These are phyloP conservation scores for Lipomyces yamadae DNA, from an alignment of 805 yeast genomes.

Conservation along the genomic window DNA sequence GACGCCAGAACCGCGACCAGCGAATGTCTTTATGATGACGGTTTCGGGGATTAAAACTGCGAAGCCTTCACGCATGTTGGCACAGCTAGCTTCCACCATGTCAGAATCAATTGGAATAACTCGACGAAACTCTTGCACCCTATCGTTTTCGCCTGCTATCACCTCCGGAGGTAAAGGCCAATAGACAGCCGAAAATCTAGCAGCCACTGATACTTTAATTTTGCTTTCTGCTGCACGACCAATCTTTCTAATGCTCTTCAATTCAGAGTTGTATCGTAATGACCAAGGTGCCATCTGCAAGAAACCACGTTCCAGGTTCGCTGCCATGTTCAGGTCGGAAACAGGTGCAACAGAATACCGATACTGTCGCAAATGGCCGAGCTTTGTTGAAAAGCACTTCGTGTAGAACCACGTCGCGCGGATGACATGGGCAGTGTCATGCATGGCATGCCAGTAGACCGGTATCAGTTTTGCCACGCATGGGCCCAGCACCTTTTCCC, in stretches of 20 bases:
- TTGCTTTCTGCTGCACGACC: slow-evolving; percentile 38
- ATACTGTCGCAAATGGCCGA: slow-evolving; percentile 26
- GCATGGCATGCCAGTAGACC: slow-evolving; percentile 48
- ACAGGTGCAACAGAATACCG: slow-evolving; percentile 43
- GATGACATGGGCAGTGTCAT: slow-evolving; percentile 44
- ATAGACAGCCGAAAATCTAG: slow-evolving; percentile 28
- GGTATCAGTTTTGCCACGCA: slow-evolving; percentile 42
- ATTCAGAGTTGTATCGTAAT: slow-evolving; percentile 34
- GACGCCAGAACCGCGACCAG: slow-evolving; percentile 27
- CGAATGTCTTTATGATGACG: slow-evolving; percentile 28
- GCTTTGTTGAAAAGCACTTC: slow-evolving; percentile 11
- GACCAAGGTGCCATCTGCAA: slow-evolving; percentile 39
- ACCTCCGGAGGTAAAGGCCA: slow-evolving; percentile 32
- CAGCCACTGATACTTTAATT: slow-evolving; percentile 32
- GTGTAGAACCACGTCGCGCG: slow-evolving; percentile 49
- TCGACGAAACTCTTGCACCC: slow-evolving; percentile 21
- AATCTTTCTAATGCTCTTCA: slow-evolving; percentile 33
- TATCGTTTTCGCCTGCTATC: not conserved
- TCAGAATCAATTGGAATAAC: slow-evolving; percentile 16
- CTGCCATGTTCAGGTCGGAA: slow-evolving; percentile 35
- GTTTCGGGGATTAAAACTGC: slow-evolving; percentile 32
- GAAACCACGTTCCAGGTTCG: slow-evolving; percentile 35
- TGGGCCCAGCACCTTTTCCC: slow-evolving; percentile 21
- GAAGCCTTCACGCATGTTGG: slow-evolving; percentile 22
- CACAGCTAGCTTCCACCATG: slow-evolving; percentile 21